These are phyloP conservation scores for Eucalyptus brandiana DNA, from an alignment of 345 rosid genomes.

Conservation along the genomic window DNA sequence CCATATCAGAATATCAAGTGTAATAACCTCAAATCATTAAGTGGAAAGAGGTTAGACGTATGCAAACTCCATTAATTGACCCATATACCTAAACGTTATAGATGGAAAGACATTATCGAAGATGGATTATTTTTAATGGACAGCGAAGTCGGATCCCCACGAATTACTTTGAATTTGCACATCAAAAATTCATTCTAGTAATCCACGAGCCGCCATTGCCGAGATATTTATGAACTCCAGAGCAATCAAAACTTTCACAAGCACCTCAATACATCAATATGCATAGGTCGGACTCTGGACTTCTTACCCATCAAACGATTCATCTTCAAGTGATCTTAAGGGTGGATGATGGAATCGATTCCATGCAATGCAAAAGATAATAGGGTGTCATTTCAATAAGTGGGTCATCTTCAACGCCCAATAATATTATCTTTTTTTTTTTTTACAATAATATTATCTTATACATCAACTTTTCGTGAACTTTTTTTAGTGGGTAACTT, in stretches of 20 bases:
- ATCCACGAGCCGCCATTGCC: fast-evolving
- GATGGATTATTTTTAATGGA: background rate
- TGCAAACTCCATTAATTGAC: too few relatives aligned
- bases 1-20: fast-evolving
- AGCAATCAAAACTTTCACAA: background rate
- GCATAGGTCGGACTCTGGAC: fast-evolving
- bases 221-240: fast-evolving
- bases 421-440: too few relatives aligned
- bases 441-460: too few relatives aligned
- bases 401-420: fast-evolving
- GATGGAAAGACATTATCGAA: fast-evolving
- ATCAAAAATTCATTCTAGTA: background rate
- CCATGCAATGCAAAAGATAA: too few relatives aligned
- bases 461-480: too few relatives aligned
- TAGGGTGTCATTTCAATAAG: fast-evolving
- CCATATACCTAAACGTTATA: background rate
- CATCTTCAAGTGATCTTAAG: fast-evolving
- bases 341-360: fast-evolving
- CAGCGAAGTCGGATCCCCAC: background rate
- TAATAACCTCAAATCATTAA: background rate
- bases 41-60: background rate
- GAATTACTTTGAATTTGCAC: fast-evolving
- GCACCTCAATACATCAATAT: fast-evolving
- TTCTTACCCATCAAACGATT: background rate
- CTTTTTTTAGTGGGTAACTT: fast-evolving